Evolutionary conservation across 164 flowering plant genomes (phyloP).

Genomic region (Macadamia integrifolia): DNA sequence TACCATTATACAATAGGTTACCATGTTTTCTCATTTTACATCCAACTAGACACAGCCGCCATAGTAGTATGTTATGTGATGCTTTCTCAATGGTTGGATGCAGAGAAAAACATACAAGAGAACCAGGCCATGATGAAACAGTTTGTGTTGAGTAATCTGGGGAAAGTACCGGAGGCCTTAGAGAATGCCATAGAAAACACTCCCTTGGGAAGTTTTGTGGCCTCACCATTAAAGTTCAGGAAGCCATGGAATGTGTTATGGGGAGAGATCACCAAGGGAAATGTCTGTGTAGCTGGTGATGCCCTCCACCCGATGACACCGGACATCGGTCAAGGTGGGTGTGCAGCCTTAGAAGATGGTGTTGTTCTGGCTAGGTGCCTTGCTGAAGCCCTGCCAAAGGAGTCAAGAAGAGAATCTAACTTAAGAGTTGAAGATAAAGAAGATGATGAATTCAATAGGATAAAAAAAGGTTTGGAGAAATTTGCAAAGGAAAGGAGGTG

Average conservation of each 20-base stretch:
- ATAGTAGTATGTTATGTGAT: no score
- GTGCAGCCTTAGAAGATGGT: slow-evolving; percentile 46
- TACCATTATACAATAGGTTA: no score
- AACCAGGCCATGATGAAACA: slow-evolving; percentile 36
- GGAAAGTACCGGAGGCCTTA: slow-evolving; percentile 21
- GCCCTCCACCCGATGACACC: slow-evolving; percentile 45
- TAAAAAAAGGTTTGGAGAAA: slow-evolving; percentile 34
- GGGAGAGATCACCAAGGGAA: slow-evolving; percentile 36
- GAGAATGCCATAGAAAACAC: slow-evolving; percentile 22
- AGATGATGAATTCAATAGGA: slow-evolving; percentile 17
- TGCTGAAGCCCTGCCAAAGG: slow-evolving; percentile 25
- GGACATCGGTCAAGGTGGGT: slow-evolving; percentile 51
- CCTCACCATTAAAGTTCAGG: slow-evolving; percentile 28
- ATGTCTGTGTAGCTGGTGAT: slow-evolving; percentile 44
- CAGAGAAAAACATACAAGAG: slow-evolving; percentile 25
- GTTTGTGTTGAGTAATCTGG: slow-evolving; percentile 32
- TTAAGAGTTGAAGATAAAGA: slow-evolving; percentile 8
- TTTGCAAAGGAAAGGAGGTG: slow-evolving; percentile 49
- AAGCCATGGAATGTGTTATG: slow-evolving; percentile 34
- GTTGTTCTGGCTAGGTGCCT: slow-evolving; percentile 45
- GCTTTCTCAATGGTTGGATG: background rate
- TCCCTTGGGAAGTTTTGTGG: slow-evolving; percentile 9
- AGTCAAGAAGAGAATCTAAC: background rate
- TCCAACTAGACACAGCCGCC: no score
- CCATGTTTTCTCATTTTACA: background rate